Evolutionary conservation across 345 rosid genomes (phyloP).

Genomic region (Acer saccharum): DNA sequence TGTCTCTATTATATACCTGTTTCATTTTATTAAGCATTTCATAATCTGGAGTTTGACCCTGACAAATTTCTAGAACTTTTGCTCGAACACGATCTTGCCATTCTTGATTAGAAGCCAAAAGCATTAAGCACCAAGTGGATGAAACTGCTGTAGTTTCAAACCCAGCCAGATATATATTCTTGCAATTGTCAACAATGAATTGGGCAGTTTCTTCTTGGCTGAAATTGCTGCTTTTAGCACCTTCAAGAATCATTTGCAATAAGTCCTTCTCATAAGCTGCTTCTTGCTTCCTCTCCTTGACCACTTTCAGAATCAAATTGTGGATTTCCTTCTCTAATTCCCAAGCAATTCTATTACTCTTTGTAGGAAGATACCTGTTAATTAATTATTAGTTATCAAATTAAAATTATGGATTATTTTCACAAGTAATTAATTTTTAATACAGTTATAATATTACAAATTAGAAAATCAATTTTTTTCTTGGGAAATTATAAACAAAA

Average conservation of each 20-base stretch:
- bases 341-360: conserved; percentile 39
- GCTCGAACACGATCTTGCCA: conserved; percentile 52
- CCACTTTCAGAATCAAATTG: conserved; percentile 31
- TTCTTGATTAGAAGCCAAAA: conserved; percentile 45
- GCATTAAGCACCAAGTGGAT: conserved; percentile 49
- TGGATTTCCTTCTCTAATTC: conserved; percentile 40
- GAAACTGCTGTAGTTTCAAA: conserved; percentile 48
- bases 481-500: too few relatives aligned
- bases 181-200: conserved; percentile 54
- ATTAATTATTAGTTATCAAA: too few relatives aligned
- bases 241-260: conserved; percentile 38
- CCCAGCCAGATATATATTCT: conserved; percentile 53
- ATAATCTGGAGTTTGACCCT: conserved; percentile 24
- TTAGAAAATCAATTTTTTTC: too few relatives aligned
- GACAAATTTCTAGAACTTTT: conserved; percentile 38
- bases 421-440: too few relatives aligned
- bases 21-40: conserved; percentile 41
- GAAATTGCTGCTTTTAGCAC: conserved; percentile 31
- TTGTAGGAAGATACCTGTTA: conserved; percentile 37
- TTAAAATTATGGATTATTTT: too few relatives aligned
- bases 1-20: conserved; percentile 13
- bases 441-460: too few relatives aligned
- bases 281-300: conserved; percentile 26
- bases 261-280: conserved; percentile 32
- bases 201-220: conserved; percentile 23